Evolutionary conservation across 2,329 filamentous ascomycete genomes (phyloP), one percentile per base, ranked within the genome.

Genomic region (Beauveria sp.): DNA sequence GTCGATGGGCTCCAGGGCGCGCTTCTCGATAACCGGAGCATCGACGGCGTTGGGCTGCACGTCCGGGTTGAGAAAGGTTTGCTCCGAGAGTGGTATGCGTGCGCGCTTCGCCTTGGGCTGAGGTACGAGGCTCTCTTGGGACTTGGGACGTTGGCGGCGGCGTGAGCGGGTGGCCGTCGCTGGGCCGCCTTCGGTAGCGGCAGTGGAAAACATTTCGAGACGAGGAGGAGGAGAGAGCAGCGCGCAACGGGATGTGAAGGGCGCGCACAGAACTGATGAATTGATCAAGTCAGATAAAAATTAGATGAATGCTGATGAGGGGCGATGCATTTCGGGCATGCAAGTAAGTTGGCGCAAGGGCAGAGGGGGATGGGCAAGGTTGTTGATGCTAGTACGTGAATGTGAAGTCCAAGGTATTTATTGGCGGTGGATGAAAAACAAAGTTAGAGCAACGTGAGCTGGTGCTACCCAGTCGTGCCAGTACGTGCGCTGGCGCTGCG

Each of bases 91-190:
- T 34, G 81, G 81, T 56, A 84, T 73, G 65, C 85, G 79, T 69
- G 83, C 82, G 64, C 85, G 81, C 75, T 88, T 88, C 14, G 84
- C 80, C 72, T 86, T 87, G 30, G 85, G 85, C 67, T 83, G 81
- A 64, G 82, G 79, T 54, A 75, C 72, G 57, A 82, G 72, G 68
- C 74, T 78, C 62, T 87, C 84, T 61, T 79, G 76, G 68, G 79
- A 84, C 67, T 76, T 71, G 55, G 84, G 84, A 62, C 85, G 81
- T 71, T 84, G 84, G 61, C 85, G 81, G 63, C 85, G 80, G 62
- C 85, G 82, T 67, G 83, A 84, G 64, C 84, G 80, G 59, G 82
- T 84, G 57, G 81, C 79, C 65, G 77, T 82, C 67, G 80, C 79
- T 34, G 82, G 79, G 66, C 80, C 80, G 67, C 79, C 78, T 65